phyloP scores from a whole-genome alignment of 1,284 basidiomycete genomes.

The Irpex sp. region DNA sequence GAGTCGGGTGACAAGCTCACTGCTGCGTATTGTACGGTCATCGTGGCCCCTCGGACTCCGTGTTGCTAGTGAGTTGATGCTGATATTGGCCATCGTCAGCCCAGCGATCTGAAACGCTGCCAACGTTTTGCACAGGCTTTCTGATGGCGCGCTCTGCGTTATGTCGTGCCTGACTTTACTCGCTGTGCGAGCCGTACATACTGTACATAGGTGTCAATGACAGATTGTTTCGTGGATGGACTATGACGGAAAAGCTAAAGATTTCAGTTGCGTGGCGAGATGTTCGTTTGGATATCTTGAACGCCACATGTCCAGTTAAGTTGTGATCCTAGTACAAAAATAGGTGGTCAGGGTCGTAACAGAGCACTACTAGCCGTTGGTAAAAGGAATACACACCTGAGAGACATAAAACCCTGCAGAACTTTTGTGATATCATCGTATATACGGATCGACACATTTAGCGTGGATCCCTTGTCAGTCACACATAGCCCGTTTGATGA shows the following conservation, averaged over 20 bases:
- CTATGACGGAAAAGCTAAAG: too few species aligned
- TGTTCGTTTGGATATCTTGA: too few species aligned
- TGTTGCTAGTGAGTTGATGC: neutral
- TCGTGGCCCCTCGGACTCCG: neutral
- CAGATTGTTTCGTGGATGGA: too few species aligned
- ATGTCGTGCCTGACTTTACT: neutral
- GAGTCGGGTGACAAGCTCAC: neutral
- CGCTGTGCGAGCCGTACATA: too few species aligned
- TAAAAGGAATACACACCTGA: too few species aligned
- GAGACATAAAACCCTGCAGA: too few species aligned
- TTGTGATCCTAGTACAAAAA: too few species aligned
- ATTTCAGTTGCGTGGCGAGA: too few species aligned
- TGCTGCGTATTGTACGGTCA: neutral
- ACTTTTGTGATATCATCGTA: neutral
- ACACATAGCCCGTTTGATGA: neutral
- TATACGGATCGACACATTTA: neutral
- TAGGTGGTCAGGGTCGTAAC: too few species aligned
- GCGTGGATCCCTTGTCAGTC: neutral
- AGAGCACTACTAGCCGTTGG: too few species aligned
- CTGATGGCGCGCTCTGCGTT: neutral
- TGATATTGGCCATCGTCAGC: neutral
- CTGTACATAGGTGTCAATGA: too few species aligned
- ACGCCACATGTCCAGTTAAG: too few species aligned
- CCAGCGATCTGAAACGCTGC: neutral
- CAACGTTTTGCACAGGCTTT: slow-evolving; percentile 1